Base-by-base conservation (phyloP, 352 stramenopile species). In the Phytopythium litorale region DNA sequence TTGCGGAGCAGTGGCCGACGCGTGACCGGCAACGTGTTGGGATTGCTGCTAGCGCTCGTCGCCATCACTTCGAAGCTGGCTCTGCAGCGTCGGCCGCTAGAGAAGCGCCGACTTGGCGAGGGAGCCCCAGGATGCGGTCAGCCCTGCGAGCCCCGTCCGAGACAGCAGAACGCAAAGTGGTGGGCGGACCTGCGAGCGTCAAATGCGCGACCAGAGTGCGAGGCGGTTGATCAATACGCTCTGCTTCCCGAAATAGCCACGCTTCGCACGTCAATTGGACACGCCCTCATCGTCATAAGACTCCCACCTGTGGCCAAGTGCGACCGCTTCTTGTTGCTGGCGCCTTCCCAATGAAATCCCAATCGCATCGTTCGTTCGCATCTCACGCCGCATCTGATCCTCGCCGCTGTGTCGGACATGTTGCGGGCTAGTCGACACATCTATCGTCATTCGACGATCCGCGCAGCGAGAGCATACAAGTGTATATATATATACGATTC, bases 1-100 rank as follows among this genome's bases (percentile, higher is more conserved):
- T 90, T 90, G 7, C 78, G 75, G 38, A 91, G 28, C 25, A 54
- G n/a, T 3, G 25, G 12, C 1, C 18, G 48, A 21, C 16, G 48
- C 6, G 42, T 49, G 6, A 16, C 25, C 13, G 48, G 48, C 48
- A 38, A 23, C 25, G 48, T 13, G 25, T 13, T 38, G 25, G 25
- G 1, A 13, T 23, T 35, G 3, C 48, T 28, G 18, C 12, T 15
- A 13, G 13, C 18, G 13, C 16, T 54, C 28, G 16, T 21, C 12
- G n/a, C 23, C 48, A 54, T 54, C 4, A 16, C 11, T 16, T 21
- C 11, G 21, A 19, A 3, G 13, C 0, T 5, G 46, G n/a, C 11
- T 28, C 13, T 19, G 46, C 46, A 33, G 23, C 42, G 38, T 7
- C 38, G 15, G 42, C 19, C 3, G 42, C 19, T 49, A 5, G 19